Evolutionary conservation across 2,329 filamentous ascomycete genomes (phyloP).

Genomic region (Epichloe amarillans): DNA sequence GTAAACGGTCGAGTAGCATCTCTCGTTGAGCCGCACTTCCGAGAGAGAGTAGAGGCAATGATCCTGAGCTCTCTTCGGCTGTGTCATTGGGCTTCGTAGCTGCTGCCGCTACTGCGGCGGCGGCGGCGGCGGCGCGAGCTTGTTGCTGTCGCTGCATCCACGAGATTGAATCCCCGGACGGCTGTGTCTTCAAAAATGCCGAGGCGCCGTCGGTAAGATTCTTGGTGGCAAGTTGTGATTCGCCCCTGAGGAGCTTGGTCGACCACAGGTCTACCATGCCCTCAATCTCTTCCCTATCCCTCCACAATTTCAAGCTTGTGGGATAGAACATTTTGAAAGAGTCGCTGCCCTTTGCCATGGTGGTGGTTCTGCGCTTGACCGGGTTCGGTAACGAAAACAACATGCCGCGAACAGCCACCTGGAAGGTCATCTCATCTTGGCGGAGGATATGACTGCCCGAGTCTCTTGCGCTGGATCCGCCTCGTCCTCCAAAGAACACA

Average conservation of each 20-base stretch:
- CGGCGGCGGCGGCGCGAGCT: conserved; percentile 6
- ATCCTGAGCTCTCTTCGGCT: conserved; percentile 10
- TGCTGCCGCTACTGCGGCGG: conserved; percentile 1
- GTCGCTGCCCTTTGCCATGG: conserved; percentile 37
- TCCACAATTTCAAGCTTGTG: conserved; percentile 70
- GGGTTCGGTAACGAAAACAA: conserved; percentile 75
- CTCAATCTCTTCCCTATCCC: conserved; percentile 68
- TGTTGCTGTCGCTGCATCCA: conserved; percentile 24
- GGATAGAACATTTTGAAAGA: conserved; percentile 90
- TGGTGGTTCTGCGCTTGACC: conserved; percentile 54
- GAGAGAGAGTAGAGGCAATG: conserved; percentile 38
- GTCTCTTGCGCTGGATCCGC: conserved; percentile 38
- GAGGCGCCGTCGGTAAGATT: conserved; percentile 32
- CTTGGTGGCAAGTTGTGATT: conserved; percentile 24
- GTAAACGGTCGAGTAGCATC: conserved; percentile 72
- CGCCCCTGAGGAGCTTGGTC: conserved; percentile 43
- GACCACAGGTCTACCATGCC: conserved; percentile 59
- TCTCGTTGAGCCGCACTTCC: conserved; percentile 57
- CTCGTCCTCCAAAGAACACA: conserved; percentile 50
- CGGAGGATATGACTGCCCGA: conserved; percentile 60
- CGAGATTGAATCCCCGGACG: conserved; percentile 14
- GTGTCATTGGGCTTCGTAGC: conserved; percentile 6
- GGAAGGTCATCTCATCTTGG: conserved; percentile 89
- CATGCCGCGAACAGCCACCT: conserved; percentile 76
- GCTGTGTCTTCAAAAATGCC: conserved; percentile 33